Evolutionary conservation across 331 rosid species (phyloP).

Genomic region (Acacia pycnantha): DNA sequence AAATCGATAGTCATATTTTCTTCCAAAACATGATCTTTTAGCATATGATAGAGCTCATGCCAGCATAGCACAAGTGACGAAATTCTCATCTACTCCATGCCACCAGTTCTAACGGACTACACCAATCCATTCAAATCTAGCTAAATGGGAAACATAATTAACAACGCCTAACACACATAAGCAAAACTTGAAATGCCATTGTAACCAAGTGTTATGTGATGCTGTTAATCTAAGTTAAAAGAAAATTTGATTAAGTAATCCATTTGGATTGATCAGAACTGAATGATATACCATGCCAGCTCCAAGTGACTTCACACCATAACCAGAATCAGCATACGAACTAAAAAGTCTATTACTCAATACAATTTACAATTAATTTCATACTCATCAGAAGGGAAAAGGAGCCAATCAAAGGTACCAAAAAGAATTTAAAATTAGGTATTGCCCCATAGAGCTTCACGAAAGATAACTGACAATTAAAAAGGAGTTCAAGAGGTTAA

Average conservation of each 20-base stretch:
- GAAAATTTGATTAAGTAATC: neutral
- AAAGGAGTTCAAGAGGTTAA: neutral
- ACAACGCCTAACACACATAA: neutral
- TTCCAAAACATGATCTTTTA: neutral
- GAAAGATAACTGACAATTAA: neutral
- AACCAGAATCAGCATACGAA: neutral
- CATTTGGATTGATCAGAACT: neutral
- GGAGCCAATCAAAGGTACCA: neutral
- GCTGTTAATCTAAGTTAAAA: too few species aligned
- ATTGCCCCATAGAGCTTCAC: neutral
- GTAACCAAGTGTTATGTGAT: neutral
- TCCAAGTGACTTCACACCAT: constrained; percentile 1
- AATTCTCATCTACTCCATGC: neutral
- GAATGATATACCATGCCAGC: neutral
- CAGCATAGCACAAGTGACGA: neutral
- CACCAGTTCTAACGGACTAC: neutral
- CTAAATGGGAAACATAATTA: neutral
- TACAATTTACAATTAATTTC: neutral
- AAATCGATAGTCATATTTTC: neutral
- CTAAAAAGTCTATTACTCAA: neutral
- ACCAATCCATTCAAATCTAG: neutral
- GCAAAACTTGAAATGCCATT: neutral
- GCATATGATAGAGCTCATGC: neutral
- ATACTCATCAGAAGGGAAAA: neutral
- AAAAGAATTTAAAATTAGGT: neutral